These are phyloP conservation scores for Globisporangium camurandrum DNA, from an alignment of 352 stramenopile genomes.

Conservation along the genomic window DNA sequence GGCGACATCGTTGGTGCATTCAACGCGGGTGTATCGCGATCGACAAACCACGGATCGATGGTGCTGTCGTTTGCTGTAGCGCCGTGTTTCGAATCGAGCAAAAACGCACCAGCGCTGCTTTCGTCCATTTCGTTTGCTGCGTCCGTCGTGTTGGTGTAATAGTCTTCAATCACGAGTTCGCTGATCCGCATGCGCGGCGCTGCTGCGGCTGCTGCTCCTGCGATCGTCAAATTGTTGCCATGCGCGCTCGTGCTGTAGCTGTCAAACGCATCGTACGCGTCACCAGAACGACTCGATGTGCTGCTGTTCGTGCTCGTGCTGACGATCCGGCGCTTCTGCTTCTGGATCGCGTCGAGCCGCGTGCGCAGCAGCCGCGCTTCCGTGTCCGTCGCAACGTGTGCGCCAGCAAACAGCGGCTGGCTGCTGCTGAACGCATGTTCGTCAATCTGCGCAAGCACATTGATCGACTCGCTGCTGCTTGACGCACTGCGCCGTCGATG, in stretches of 20 bases:
- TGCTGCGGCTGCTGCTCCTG: conserved; percentile 32
- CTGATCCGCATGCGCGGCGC: conserved; percentile 65
- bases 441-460: conserved; percentile 72
- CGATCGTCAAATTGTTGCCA: conserved; percentile 54
- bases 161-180: conserved; percentile 83
- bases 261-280: no score
- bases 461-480: conserved; percentile 17
- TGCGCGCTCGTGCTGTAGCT: conserved; percentile 15
- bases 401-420: conserved; percentile 57
- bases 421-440: conserved; percentile 67
- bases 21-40: neutral
- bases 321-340: conserved; percentile 63
- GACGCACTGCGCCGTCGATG: conserved; percentile 2
- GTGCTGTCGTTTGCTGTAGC: conserved; percentile 12
- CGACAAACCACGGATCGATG: conserved; percentile 65
- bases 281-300: no score
- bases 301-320: no score
- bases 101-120: conserved; percentile 37
- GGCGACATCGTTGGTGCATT: neutral
- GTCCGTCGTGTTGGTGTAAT: conserved; percentile 43
- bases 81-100: conserved; percentile 35
- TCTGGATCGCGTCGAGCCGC: conserved; percentile 67
- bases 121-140: neutral
- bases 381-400: conserved; percentile 62
- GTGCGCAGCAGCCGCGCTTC: conserved; percentile 76